Evolutionary conservation across 257 asterid species (phyloP), one percentile per base, ranked within the genome.

Genomic region (Verbena officinalis): DNA sequence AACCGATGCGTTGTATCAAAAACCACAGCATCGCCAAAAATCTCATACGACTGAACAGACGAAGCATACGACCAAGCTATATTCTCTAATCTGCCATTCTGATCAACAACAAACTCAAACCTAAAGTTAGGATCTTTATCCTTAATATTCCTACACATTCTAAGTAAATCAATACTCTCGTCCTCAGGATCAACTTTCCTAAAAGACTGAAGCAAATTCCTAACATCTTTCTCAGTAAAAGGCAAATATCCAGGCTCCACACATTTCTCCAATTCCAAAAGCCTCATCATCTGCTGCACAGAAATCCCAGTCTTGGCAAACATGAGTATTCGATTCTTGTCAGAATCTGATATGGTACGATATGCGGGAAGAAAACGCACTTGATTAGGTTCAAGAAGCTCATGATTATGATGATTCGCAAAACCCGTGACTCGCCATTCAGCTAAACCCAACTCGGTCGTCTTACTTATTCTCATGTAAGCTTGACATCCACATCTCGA

Each of bases 401-500:
- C 99, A 23, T 94, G 99, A 67, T 94, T 94, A 60, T 94, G 99
- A 76, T 94, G 95, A 76, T 94, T 86, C 10, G 78, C 89, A 74
- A 83, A 93, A 15, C 99, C 99, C 0, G 96, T 94, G 31, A 90
- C 88, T 51, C 96, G 81, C 99, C 99, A 94, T 69, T 94, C 96
- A 3, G 95, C 85, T 34, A 85, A 65, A 68, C 96, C 99, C 33
- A 81, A 70, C 17, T 90, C 97, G 24, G 76, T 64, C 19, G 90
- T 83, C 84, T 86, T 94, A 79, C 95, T 94, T 77, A 94, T 94
- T 27, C 99, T 85, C 99, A 90, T 86, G 69, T 87, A 94, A 0
- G 99, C 99, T 73, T 86, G 96, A 70, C 99, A 94, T 54, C 99
- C 99, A 77, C 99, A 94, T 33, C 99, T 76, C 9, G 99, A 94